Base-by-base conservation (phyloP, 768 basidiomycete species). In the Tylopilus sp. region DNA sequence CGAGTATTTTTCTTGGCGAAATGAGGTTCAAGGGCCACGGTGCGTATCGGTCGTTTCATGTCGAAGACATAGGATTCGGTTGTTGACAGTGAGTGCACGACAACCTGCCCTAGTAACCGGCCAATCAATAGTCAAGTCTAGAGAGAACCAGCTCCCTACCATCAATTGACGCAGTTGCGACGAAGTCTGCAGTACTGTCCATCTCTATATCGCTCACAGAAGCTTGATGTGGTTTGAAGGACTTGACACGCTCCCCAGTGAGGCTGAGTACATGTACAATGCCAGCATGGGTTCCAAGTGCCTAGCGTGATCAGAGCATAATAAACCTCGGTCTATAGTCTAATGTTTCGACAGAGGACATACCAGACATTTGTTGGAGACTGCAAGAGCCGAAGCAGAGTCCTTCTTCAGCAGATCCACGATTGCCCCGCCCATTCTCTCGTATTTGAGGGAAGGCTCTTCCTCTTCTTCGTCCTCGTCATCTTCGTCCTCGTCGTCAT, bases 121-220 rank as follows among this genome's bases (percentile, higher is more conserved):
- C 52, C 37, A 41, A 48, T 68, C 61, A 61, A 47, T 85, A 82
- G 87, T 69, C 1, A 87, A 87, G 59, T 84, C 46, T 89, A 26
- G 37, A 7, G 19, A 31, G 1, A 30, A 29, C 2, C 31, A 36
- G 11, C 12, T 29, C 38, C 82, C 72, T 68, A 92, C 96, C 96
- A 71, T 99, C 96, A 57, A 96, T 84, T 4, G 92, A 93, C 0
- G 95, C 89, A 8, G 92, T 94, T 2, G 87, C 93, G 8, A 98
- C 82, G 62, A 93, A 98, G 53, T 97, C 93, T 29, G 83, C 86
- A 0, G 87, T 89, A 49, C 78, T 74, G 66, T 98, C 95, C 63
- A 98, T 78, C 45, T 80, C 81, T 33, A 98, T 85, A 65, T 93
- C 93, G 52, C 84, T 81, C 50, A 98, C 77, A 12, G 91, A 91